Evolutionary conservation across 768 basidiomycete genomes (phyloP).

Genomic region (Trametes maxima): DNA sequence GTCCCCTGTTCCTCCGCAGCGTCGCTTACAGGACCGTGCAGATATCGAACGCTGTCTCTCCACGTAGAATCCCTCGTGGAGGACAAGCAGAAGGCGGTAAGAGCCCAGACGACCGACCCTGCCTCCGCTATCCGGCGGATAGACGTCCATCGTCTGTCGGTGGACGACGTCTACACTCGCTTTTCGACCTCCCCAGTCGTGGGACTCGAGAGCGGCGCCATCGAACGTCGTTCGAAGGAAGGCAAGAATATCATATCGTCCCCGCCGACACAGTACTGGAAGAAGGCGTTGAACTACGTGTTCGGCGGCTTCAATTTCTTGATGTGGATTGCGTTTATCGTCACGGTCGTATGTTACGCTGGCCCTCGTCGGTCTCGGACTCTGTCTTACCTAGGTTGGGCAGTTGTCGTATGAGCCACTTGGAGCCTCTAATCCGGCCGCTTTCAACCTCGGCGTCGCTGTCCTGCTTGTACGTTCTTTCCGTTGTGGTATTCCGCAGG

Average conservation of each 20-base stretch:
- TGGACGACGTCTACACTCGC: constrained; percentile 46
- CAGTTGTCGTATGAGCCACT: constrained; percentile 57
- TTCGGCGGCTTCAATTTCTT: constrained; percentile 62
- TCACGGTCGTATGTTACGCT: constrained; percentile 40
- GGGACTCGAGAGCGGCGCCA: constrained; percentile 51
- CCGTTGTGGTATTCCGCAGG: constrained; percentile 39
- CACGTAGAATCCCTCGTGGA: constrained; percentile 39
- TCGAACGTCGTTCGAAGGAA: constrained; percentile 23
- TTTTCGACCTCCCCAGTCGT: constrained; percentile 44
- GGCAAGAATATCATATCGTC: constrained; percentile 51
- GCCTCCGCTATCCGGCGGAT: constrained; percentile 45
- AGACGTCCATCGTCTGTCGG: constrained; percentile 48
- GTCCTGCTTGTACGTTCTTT: constrained; percentile 49
- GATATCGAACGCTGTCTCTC: constrained; percentile 50
- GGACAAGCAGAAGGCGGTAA: constrained; percentile 20
- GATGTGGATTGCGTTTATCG: constrained; percentile 57
- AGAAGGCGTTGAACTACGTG: constrained; percentile 53
- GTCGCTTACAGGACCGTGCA: constrained; percentile 11
- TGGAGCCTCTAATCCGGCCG: constrained; percentile 53
- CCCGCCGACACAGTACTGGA: constrained; percentile 48
- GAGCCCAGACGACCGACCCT: constrained; percentile 31
- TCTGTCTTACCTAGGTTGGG: constrained; percentile 7
- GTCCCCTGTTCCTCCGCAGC: background rate
- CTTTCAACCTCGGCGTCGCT: constrained; percentile 62
- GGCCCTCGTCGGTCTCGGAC: background rate